A percentile compares a stretch with the other conserved stretches of the same genome.
Evolutionary conservation across 1,139 yeast genomes (phyloP).

Genomic region (Pichia sp.): DNA sequence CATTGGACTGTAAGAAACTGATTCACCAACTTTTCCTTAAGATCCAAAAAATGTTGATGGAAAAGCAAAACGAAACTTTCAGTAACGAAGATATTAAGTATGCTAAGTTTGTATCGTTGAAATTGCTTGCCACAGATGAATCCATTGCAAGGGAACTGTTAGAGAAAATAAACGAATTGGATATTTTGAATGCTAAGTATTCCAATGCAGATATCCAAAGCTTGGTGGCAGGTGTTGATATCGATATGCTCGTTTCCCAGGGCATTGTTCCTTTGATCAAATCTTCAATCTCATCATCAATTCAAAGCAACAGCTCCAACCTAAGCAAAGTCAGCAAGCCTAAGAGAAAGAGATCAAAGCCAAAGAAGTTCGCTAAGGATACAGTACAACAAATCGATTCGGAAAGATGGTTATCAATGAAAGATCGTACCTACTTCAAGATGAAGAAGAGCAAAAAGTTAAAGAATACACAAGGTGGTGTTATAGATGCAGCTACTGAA

Average conservation of each 20-base stretch:
- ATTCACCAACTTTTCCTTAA: constrained; percentile 28
- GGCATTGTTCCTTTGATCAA: constrained; percentile 39
- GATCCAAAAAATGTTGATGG: constrained; percentile 27
- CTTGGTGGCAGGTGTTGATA: constrained; percentile 25
- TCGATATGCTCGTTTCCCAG: constrained; percentile 31
- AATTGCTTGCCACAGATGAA: constrained; percentile 38
- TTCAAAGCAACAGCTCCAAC: background rate
- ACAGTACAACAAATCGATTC: constrained; percentile 42
- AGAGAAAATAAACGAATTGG: constrained; percentile 31
- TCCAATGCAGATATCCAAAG: constrained; percentile 28
- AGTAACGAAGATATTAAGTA: constrained; percentile 35
- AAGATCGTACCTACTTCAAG: constrained; percentile 77
- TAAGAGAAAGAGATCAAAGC: constrained; percentile 35
- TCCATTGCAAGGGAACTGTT: constrained; percentile 36
- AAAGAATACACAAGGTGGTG: constrained; percentile 67
- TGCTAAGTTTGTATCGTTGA: constrained; percentile 46
- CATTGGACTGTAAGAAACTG: constrained; percentile 31
- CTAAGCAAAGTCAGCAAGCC: constrained; percentile 6
- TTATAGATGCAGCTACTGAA: constrained; percentile 51
- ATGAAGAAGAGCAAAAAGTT: constrained; percentile 64
- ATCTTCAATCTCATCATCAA: constrained; percentile 1
- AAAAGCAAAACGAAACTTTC: constrained; percentile 12
- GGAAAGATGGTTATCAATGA: constrained; percentile 90
- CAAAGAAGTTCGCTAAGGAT: constrained; percentile 42
- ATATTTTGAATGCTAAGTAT: constrained; percentile 28